phyloP scores from a whole-genome alignment of 805 yeast genomes.

The Spathaspora boniae region DNA sequence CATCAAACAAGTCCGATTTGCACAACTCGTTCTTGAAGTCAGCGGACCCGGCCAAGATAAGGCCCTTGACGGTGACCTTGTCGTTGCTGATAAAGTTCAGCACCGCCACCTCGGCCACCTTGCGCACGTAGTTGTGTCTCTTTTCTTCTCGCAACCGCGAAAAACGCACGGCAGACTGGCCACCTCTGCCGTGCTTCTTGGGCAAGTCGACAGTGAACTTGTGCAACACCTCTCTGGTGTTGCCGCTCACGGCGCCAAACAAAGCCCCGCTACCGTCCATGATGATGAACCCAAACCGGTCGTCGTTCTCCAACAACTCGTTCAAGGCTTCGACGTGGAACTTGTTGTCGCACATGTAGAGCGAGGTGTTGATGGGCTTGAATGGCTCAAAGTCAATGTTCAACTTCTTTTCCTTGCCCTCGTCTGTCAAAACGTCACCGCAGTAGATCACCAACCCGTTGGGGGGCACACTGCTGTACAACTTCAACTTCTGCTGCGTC shows the following conservation, averaged over 20 bases:
- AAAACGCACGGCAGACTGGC: constrained; percentile 99
- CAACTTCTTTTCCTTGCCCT: constrained; percentile 95
- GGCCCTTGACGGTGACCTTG: constrained; percentile 90
- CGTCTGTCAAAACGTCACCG: constrained; percentile 97
- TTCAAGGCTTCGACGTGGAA: constrained; percentile 97
- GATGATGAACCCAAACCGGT: constrained; percentile 93
- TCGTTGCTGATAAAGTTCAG: constrained; percentile 95
- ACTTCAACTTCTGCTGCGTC: constrained; percentile 92
- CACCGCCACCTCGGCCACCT: constrained; percentile 97
- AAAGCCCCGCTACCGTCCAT: constrained; percentile 99
- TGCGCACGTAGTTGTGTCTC: constrained; percentile 97
- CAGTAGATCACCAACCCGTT: constrained; percentile 96
- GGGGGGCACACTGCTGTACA: constrained; percentile 84
- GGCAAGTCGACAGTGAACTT: constrained; percentile 96
- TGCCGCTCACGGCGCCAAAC: constrained; percentile 93
- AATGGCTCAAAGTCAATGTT: constrained; percentile 98
- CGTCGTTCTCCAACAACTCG: constrained; percentile 92
- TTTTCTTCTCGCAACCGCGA: constrained; percentile 98
- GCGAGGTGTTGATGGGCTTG: constrained; percentile 97
- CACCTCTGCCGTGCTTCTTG: constrained; percentile 99
- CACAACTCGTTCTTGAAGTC: constrained; percentile 95
- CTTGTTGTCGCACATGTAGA: constrained; percentile 93
- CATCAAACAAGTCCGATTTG: constrained; percentile 90
- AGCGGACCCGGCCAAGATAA: constrained; percentile 97
- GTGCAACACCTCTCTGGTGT: constrained; percentile 93